phyloP scores from a whole-genome alignment of 2,329 filamentous ascomycete genomes.

The Tolypocladium nubicola region DNA sequence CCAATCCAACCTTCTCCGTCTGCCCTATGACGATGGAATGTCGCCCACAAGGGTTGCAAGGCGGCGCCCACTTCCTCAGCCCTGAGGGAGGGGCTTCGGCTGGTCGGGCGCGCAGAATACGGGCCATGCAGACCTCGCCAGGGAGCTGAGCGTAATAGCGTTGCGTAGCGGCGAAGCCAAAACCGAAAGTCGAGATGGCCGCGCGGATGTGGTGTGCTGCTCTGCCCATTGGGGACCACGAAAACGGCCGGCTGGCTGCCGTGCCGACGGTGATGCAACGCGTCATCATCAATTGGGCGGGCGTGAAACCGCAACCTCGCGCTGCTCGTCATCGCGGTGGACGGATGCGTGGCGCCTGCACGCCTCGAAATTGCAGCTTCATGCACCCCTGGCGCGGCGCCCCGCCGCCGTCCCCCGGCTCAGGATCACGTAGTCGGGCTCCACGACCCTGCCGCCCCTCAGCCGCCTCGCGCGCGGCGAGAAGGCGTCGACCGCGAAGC shows the following conservation, averaged over 20 bases:
- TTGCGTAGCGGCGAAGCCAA: neutral
- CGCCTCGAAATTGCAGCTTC: neutral
- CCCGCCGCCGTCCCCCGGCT: conserved; percentile 31
- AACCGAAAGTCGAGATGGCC: neutral
- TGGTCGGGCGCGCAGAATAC: neutral
- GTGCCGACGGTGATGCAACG: neutral
- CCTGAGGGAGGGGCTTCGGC: neutral
- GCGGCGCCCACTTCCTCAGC: neutral
- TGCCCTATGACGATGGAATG: neutral
- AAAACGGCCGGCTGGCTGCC: neutral
- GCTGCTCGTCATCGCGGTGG: neutral
- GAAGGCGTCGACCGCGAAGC: conserved; percentile 43
- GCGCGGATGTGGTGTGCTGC: neutral
- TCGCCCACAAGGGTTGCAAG: neutral
- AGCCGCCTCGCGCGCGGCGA: conserved; percentile 44
- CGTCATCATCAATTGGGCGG: neutral
- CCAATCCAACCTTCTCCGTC: neutral
- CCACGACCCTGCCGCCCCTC: conserved; percentile 40
- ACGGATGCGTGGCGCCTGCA: neutral
- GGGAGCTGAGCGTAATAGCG: neutral
- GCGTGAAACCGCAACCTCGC: neutral
- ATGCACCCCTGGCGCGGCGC: neutral
- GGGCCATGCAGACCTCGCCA: too few relatives aligned
- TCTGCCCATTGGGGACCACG: too few relatives aligned
- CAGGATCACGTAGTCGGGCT: conserved; percentile 50